Conservation (phyloP, 306 rosid genomes). For the Purshia tridentata region DNA sequence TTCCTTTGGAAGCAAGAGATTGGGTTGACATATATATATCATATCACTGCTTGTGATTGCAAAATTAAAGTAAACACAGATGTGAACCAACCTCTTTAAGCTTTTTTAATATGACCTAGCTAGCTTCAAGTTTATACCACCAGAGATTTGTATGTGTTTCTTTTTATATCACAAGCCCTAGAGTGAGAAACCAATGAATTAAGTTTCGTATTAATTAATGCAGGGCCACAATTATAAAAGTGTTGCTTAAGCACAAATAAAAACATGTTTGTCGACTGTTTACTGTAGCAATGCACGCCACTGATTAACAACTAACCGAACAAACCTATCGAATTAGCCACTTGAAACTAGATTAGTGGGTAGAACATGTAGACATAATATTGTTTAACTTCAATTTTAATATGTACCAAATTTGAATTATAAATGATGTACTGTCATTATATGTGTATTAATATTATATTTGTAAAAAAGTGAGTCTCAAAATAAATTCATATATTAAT, state of each 20-base stretch:
- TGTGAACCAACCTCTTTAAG: not conserved
- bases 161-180: too few relatives aligned
- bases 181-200: not conserved
- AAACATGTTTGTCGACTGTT: constrained; percentile 24
- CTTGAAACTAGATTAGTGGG: not conserved
- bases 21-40: not conserved
- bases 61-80: not conserved
- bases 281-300: constrained; percentile 1
- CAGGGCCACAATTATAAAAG: not conserved
- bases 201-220: not conserved
- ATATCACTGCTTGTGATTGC: not conserved
- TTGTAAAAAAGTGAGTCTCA: too few relatives aligned
- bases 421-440: too few relatives aligned
- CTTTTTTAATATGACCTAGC: not conserved
- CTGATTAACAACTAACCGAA: not conserved
- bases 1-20: constrained; percentile 2
- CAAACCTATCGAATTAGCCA: not conserved
- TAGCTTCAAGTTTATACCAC: too few relatives aligned
- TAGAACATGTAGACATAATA: not conserved
- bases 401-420: too few relatives aligned
- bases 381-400: too few relatives aligned
- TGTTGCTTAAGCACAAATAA: constrained; percentile 9
- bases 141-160: not conserved
- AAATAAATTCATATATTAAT: too few relatives aligned
- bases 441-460: too few relatives aligned